phyloP scores from a whole-genome alignment of 106 monocot genomes.

The Dendrobium catenatum region DNA sequence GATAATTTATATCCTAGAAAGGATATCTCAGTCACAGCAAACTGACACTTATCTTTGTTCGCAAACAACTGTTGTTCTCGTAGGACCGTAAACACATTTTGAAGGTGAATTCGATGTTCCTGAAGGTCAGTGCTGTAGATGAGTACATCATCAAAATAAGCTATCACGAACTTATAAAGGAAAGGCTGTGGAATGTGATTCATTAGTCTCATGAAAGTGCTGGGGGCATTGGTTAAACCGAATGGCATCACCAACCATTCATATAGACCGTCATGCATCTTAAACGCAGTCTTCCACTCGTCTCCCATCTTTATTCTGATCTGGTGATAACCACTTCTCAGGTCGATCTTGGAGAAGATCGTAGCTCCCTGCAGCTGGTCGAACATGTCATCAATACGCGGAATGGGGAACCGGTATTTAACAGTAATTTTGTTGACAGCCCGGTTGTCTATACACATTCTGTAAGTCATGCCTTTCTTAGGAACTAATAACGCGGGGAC shows the following conservation, averaged over 20 bases:
- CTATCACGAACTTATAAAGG: too few relatives aligned
- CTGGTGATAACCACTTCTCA: neutral
- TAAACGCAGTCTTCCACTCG: slow-evolving; percentile 21
- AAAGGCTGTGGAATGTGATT: neutral
- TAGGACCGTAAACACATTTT: neutral
- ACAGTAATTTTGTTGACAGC: slow-evolving; percentile 12
- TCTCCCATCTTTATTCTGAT: neutral
- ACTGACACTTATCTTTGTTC: neutral
- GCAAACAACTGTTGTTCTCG: neutral
- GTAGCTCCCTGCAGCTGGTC: neutral
- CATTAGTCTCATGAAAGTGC: slow-evolving; percentile 18
- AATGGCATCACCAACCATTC: slow-evolving; percentile 23
- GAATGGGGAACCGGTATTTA: slow-evolving; percentile 2
- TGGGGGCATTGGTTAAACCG: slow-evolving; percentile 9
- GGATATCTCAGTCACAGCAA: neutral
- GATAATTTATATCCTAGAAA: slow-evolving; percentile 13
- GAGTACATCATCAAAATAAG: slow-evolving; percentile 12
- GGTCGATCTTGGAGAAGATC: slow-evolving; percentile 15
- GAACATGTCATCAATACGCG: slow-evolving; percentile 2
- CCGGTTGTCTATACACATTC: slow-evolving; percentile 12
- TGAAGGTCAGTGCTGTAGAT: neutral
- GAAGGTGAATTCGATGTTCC: neutral
- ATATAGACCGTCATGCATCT: slow-evolving; percentile 11
- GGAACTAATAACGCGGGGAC: slow-evolving; percentile 9
- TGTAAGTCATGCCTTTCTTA: slow-evolving; percentile 5